Conservation (phyloP, 2,329 filamentous ascomycete species). For the Apiospora koreana region DNA sequence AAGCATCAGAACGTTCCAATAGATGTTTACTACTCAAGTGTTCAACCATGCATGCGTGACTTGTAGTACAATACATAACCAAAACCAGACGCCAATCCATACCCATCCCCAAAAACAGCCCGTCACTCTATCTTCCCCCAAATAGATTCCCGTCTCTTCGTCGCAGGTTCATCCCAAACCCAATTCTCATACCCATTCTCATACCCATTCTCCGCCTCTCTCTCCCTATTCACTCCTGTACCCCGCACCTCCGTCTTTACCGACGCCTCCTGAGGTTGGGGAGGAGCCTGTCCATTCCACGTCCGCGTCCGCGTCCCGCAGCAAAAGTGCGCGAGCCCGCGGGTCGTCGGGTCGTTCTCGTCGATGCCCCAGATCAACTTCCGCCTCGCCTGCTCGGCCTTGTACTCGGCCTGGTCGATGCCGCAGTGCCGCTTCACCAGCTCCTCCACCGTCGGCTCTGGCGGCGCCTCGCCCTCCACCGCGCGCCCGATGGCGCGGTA, state of each 20-base stretch:
- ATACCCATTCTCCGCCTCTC: background rate
- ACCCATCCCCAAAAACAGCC: background rate
- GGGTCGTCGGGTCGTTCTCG: background rate
- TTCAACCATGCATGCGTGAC: rapidly evolving
- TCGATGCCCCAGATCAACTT: background rate
- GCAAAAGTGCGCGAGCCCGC: background rate
- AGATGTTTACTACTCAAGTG: background rate
- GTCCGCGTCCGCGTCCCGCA: too few species aligned
- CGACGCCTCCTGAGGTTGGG: too few species aligned
- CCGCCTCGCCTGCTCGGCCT: background rate
- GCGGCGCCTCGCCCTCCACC: conserved; percentile 10
- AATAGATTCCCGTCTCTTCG: background rate
- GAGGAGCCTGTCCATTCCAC: background rate
- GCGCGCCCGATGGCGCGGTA: conserved; percentile 11
- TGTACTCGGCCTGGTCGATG: background rate
- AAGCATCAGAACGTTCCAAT: background rate
- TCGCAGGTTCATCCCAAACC: background rate
- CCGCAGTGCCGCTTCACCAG: background rate
- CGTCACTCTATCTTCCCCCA: background rate
- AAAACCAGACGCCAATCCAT: background rate
- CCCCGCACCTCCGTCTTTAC: too few species aligned
- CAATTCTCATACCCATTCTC: too few species aligned
- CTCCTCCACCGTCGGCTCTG: background rate
- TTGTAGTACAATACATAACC: background rate
- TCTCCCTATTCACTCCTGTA: too few species aligned